Evolutionary conservation across 2,329 filamentous ascomycete genomes (phyloP), one percentile per base, ranked within the genome.

Genomic region (Hypoxylon sp.): DNA sequence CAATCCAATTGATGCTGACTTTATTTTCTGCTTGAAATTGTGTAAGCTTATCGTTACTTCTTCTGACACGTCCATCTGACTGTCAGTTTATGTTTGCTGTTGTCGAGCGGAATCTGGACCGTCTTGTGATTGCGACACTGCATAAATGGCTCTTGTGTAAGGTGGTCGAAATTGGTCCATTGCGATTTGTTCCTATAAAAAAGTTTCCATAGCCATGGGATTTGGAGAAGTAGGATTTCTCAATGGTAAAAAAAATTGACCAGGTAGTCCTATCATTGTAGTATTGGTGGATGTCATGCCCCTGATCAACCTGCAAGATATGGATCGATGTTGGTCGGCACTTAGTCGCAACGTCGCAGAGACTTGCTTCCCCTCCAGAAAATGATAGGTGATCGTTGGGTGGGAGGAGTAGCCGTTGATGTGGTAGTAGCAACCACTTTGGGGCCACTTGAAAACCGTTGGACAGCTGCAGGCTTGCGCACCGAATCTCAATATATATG

Each of bases 151-250:
- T 64, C 55, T 67, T 63, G n/a, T 61, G 33, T 19, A 47, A 26
- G 37, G 35, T 48, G 37, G 31, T 47, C 35, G 14, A 58, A 19
- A 6, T 58, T 29, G 33, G 53, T 35, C 50, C 48, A 48, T 60
- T 60, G 61, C 51, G 46, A 61, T 68, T 61, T 60, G 61, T 54
- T 54, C 46, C 51, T 46, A 5, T 5, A 58, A 44, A 35, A 39
- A 57, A 35, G 61, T 66, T 61, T 69, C 66, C 66, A 69, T 54
- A 46, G 55, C 63, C 66, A 64, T 44, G 69, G 69, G 66, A 71
- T 69, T 71, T 71, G 65, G 62, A 71, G 65, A 68, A 68, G 52
- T 52, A 55, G 37, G 54, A 60, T 52, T 33, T 26, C 26, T 37
- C 22, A 19, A 50, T 58, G 55, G 39, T 39, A 35, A 61, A 62